These are phyloP conservation scores for Fusarium fujikuroi DNA, from an alignment of 2,329 filamentous ascomycete genomes.

Conservation along the genomic window DNA sequence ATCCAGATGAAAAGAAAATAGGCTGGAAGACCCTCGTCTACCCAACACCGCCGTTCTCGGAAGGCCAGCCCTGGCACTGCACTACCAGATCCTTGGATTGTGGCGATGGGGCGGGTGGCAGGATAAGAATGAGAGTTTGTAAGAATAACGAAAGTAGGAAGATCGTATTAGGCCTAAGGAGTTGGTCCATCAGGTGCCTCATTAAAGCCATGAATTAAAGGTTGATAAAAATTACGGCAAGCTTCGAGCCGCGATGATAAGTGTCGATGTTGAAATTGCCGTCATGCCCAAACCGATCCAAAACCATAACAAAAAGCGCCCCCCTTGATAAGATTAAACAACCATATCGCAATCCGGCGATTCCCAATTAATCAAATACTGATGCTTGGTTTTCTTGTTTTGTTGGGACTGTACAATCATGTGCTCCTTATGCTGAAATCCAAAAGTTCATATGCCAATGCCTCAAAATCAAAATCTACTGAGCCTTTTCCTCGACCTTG, in stretches of 20 bases:
- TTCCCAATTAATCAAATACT: conserved; percentile 13
- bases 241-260: conserved; percentile 39
- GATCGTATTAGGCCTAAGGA: conserved; percentile 28
- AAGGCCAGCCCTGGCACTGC: conserved; percentile 4
- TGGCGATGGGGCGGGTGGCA: not conserved
- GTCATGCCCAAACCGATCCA: conserved; percentile 35
- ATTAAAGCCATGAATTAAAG: conserved; percentile 43
- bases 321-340: conserved; percentile 13
- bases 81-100: not conserved
- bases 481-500: conserved; percentile 13
- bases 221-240: conserved; percentile 37
- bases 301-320: conserved; percentile 29
- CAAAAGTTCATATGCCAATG: conserved; percentile 37
- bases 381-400: conserved; percentile 23
- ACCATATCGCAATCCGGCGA: conserved; percentile 36
- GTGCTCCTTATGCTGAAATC: conserved; percentile 36
- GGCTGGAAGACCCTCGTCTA: not conserved
- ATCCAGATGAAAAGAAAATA: conserved; percentile 25
- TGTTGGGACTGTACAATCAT: conserved; percentile 26
- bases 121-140: conserved; percentile 23
- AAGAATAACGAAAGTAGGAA: conserved; percentile 28
- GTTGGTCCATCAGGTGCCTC: conserved; percentile 28
- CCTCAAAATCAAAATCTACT: conserved; percentile 25
- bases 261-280: conserved; percentile 30
- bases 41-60: conserved; percentile 14